Base-by-base conservation (phyloP, 2,329 filamentous ascomycete species). In the Helicocarpus griseus region DNA sequence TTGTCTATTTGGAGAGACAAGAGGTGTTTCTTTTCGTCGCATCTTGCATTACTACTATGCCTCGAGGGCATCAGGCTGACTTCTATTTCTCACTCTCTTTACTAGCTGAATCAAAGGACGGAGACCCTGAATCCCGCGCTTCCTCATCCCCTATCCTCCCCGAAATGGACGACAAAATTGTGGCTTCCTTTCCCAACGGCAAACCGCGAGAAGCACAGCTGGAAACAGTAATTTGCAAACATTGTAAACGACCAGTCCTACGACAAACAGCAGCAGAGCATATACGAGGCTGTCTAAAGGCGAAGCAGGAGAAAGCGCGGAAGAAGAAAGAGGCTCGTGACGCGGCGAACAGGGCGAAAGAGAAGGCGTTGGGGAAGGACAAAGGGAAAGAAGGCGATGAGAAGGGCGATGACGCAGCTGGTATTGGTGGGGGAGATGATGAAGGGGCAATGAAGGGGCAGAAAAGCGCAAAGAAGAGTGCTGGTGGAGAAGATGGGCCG, bases 161-260 rank as follows among this genome's bases (percentile, higher is more conserved):
- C 4, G 65, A 81, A 49, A 78, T 95, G 48, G 87, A 94, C 61
- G 83, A 89, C 54, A 80, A 76, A 55, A 82, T 87, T 13, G 80
- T 86, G 59, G 82, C 88, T 54, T 86, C 86, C 4, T 96, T 96
- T 67, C 77, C 82, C 3, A 90, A 85, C 44, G 88, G 89, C 55
- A 82, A 85, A 53, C 89, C 89, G 0, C 78, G 95, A 58, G 84
- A 89, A 60, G 90, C 95, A 63, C 77, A 76, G 52, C 80, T 86
- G 9, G 88, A 95, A 56, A 78, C 88, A 8, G 83, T 93, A 48
- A 78, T 86, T 58, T 98, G 91, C 77, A 96, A 93, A 66, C 89
- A 94, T 66, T 98, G 91, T 73, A 95, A 93, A 70, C 90, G 94
- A 61, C 86, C 86, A 48, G 80, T 95, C 11, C 75, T 93, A 13